Conservation (phyloP, 345 rosid genomes). For the Psidium guajava region DNA sequence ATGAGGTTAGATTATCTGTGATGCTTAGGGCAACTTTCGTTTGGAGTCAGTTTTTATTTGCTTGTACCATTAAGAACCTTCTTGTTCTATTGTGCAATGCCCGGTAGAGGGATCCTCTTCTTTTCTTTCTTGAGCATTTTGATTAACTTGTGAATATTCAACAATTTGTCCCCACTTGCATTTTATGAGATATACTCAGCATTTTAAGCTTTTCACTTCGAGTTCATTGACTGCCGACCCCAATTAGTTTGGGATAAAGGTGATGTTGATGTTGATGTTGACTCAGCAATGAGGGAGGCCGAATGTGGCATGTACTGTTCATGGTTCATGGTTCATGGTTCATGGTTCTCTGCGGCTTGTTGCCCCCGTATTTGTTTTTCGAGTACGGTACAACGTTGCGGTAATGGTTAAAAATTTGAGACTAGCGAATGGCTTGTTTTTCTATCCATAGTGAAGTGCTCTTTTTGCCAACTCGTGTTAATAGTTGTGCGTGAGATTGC, state of each 20-base stretch:
- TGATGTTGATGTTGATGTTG: no score
- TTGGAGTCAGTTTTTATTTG: background rate
- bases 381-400: background rate
- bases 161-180: background rate
- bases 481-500: background rate
- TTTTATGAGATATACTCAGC: background rate
- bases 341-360: background rate
- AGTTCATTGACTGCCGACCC: no score
- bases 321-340: background rate
- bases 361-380: background rate
- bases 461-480: background rate
- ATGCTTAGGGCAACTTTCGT: background rate
- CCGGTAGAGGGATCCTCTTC: background rate
- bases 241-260: no score
- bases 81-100: background rate
- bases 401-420: background rate
- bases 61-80: background rate
- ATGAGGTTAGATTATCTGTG: background rate
- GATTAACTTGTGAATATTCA: background rate
- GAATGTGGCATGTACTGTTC: background rate
- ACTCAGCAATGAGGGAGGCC: background rate
- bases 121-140: background rate
- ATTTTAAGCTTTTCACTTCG: no score
- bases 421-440: background rate
- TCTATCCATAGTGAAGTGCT: background rate